Evolutionary conservation across 2,329 filamentous ascomycete species (phyloP), one percentile per base, ranked within the genome.

Genomic region (Calonectria henricotiae): DNA sequence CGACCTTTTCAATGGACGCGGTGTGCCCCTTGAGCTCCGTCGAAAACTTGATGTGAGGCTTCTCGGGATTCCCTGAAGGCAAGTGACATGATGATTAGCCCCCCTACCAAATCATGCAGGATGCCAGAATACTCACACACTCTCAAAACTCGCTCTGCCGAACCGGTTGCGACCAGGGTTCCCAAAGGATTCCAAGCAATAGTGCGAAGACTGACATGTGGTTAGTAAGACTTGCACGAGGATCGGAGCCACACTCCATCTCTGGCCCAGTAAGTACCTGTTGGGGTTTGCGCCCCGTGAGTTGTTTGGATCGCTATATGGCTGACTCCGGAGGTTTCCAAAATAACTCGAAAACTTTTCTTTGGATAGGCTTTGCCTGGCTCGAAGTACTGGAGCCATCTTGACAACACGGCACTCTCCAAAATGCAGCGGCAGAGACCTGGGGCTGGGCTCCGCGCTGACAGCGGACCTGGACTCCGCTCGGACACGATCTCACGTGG

Each of bases 101-200:
- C 49, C 17, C 9, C 37, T 11, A 4, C 9, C 17, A 13, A 17
- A 20, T 13, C 30, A n/a, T 3, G 11, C 7, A 44, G 13, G 15
- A 4, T 23, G 13, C 5, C 25, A 11, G 23, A 32, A 58, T 17
- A 86, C 88, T 79, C 79, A 90, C 93, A 96, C 58, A 95, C 91
- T 76, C 93, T 90, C 65, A 96, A 82, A 9, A 89, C 93, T 75
- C 89, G 90, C 78, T 94, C 91, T 27, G 87, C 85, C 6, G 92
- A 89, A 3, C 94, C 95, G 0, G 95, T 97, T 0, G 96, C 96
- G 71, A 98, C 91, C 70, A 96, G 86, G 9, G 90, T 93, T 39
- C 96, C 95, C 0, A 94, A 86, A 0, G 95, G 94, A 74, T 96
- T 98, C 96, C 96, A 98, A 44, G 93, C 92, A 74, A 98, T 91